A percentile compares a stretch with the other conserved stretches of the same genome.
Evolutionary conservation across 2,329 filamentous ascomycete species (phyloP).

Genomic region (Cordyceps fumosorosea): DNA sequence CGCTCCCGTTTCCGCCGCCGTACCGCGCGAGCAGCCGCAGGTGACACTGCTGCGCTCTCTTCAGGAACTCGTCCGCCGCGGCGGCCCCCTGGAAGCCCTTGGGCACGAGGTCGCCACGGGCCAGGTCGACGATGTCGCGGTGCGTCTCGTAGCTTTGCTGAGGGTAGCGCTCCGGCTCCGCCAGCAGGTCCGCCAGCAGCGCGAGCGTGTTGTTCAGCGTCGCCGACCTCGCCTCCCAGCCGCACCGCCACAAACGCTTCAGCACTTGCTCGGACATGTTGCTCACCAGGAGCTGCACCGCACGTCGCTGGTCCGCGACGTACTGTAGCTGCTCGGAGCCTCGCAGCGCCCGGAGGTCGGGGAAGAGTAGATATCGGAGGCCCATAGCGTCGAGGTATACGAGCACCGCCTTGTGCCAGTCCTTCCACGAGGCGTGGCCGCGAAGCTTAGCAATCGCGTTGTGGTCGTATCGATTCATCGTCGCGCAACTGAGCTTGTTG

Average conservation of each 20-base stretch:
- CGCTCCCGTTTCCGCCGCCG: background rate
- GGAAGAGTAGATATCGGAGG: background rate
- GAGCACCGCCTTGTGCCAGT: constrained; percentile 3
- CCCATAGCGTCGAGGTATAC: constrained; percentile 1
- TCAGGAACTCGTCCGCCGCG: background rate
- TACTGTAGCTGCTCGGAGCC: background rate
- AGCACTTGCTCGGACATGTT: background rate
- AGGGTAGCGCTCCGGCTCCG: background rate
- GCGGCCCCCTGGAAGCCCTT: background rate
- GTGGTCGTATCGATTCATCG: background rate
- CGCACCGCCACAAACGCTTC: background rate
- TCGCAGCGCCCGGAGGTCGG: background rate
- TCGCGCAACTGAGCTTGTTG: background rate
- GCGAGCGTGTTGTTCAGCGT: constrained; percentile 1
- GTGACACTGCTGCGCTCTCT: constrained; percentile 2
- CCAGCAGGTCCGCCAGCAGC: background rate
- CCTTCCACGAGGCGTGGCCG: background rate
- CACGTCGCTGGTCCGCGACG: background rate
- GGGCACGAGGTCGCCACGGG: background rate
- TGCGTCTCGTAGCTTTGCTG: constrained; percentile 6
- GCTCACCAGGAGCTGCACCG: background rate
- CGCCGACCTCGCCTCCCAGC: background rate
- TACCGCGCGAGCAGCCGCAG: constrained; percentile 8
- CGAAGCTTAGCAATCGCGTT: background rate
- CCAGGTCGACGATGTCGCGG: constrained; percentile 4